Evolutionary conservation across 83 land plant species (phyloP).

Genomic region (Picea abies): DNA sequence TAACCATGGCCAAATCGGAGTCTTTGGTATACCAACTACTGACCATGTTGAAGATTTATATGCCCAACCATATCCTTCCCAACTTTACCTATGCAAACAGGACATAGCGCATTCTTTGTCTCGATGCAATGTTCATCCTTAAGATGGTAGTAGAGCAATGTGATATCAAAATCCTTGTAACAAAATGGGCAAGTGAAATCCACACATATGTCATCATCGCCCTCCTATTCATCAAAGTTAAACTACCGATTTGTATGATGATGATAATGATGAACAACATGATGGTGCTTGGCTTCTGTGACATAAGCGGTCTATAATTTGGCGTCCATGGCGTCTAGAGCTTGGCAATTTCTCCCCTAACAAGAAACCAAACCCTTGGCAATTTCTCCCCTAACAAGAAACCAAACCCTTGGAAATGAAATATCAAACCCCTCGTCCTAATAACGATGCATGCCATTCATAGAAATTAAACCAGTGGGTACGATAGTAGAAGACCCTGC

Average conservation of each 20-base stretch:
- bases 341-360: neutral
- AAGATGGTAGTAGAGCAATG: slow-evolving; percentile 76
- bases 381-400: no score
- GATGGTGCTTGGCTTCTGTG: slow-evolving; percentile 44
- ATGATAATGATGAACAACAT: slow-evolving; percentile 19
- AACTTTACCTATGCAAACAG: slow-evolving; percentile 78
- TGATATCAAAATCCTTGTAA: slow-evolving; percentile 69
- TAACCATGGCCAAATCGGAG: no score
- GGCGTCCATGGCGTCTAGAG: slow-evolving; percentile 33
- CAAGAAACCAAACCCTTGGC: neutral
- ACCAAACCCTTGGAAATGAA: neutral
- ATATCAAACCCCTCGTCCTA: neutral
- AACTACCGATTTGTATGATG: slow-evolving; percentile 60
- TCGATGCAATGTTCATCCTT: slow-evolving; percentile 84
- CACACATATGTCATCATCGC: slow-evolving; percentile 63
- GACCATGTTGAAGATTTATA: slow-evolving; percentile 78
- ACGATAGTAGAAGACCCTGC: neutral
- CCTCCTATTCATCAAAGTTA: slow-evolving; percentile 74
- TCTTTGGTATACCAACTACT: neutral
- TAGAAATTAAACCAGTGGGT: neutral
- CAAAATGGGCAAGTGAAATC: slow-evolving; percentile 90
- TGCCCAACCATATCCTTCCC: slow-evolving; percentile 79
- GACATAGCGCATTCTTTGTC: slow-evolving; percentile 83
- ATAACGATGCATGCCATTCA: neutral
- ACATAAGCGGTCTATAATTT: slow-evolving; percentile 54